Evolutionary conservation across 2,329 filamentous ascomycete species (phyloP), one percentile per base, ranked within the genome.

Genomic region (Colletotrichum noveboracense): DNA sequence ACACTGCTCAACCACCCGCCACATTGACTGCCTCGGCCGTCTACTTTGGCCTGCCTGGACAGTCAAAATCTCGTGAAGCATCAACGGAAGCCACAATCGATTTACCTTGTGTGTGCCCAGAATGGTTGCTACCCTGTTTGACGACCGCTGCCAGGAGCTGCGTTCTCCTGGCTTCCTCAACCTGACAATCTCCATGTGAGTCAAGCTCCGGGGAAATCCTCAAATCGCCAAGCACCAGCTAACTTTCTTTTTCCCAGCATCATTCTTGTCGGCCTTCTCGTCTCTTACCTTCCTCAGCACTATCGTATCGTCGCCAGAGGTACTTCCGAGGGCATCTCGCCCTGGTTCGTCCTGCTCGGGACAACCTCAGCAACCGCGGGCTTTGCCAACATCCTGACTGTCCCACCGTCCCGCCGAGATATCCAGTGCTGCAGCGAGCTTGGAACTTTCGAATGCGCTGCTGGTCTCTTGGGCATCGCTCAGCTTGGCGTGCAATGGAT

Each of bases 211-310:
- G 7, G 14, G 18, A 9, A 14, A 3, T 26, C 14, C 24, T 2
- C 26, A 3, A 5, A 10, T 10, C 18, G 38, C 26, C 26, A 5
- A 32, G 7, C 36, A 67, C 10, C 7, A 12, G 43, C 81, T 83
- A 55, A 83, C 71, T 7, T 9, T 71, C 30, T 66, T 18, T 16
- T 7, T 52, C 26, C 14, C 79, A 92, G 90, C 77, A 82, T 98
- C 80, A 95, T 98, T 79, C 89, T 98, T 77, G 83, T 98, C 79
- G 96, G 96, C 73, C 96, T 98, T 80, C 89, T 98, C 77, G 87
- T 98, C 74, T 98, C 96, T 38, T 99, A 99, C 86, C 90, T 98
- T 4, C 97, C 97, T 1, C 97, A 99, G 83, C 96, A 98, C 85
- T 91, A 94, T 84, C 95, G 97, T 81, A 98, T 99, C 85, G 95